Evolutionary conservation across 2,329 filamentous ascomycete genomes (phyloP).

Genomic region (Xylaria sp.): DNA sequence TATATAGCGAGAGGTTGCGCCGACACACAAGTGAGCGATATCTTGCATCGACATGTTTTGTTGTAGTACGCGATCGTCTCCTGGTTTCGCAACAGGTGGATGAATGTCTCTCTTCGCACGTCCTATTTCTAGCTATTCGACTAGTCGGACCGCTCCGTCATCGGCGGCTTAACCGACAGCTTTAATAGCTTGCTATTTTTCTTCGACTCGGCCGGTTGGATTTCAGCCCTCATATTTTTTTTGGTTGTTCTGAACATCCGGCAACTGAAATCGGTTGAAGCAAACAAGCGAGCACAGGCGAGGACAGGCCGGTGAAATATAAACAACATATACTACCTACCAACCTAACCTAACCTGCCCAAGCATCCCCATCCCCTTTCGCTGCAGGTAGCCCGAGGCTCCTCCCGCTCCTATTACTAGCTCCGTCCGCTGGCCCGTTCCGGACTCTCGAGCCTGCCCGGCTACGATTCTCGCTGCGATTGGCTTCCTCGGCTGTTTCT

Average conservation of each 20-base stretch:
- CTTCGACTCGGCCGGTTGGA: neutral
- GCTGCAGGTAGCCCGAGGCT: neutral
- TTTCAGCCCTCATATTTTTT: neutral
- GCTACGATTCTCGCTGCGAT: slow-evolving; percentile 19
- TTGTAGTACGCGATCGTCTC: no score
- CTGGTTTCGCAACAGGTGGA: neutral
- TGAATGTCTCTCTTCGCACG: neutral
- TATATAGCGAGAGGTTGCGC: slow-evolving; percentile 15
- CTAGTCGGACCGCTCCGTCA: slow-evolving; percentile 24
- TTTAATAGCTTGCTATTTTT: slow-evolving; percentile 4
- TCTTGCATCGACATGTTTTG: no score
- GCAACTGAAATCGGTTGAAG: slow-evolving; percentile 1
- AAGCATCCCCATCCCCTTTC: neutral
- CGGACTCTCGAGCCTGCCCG: slow-evolving; percentile 15
- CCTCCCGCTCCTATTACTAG: neutral
- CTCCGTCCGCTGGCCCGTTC: slow-evolving; percentile 17
- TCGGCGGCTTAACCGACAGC: slow-evolving; percentile 12
- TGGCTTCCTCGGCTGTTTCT: slow-evolving; percentile 31
- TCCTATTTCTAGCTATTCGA: neutral
- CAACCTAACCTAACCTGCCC: no score
- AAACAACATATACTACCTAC: no score
- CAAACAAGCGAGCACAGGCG: neutral
- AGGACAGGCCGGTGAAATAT: neutral
- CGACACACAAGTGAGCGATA: neutral
- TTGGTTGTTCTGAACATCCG: slow-evolving; percentile 4